Evolutionary conservation across 306 rosid genomes (phyloP), one percentile per base, ranked within the genome.

Genomic region (Prunus kanzakura): DNA sequence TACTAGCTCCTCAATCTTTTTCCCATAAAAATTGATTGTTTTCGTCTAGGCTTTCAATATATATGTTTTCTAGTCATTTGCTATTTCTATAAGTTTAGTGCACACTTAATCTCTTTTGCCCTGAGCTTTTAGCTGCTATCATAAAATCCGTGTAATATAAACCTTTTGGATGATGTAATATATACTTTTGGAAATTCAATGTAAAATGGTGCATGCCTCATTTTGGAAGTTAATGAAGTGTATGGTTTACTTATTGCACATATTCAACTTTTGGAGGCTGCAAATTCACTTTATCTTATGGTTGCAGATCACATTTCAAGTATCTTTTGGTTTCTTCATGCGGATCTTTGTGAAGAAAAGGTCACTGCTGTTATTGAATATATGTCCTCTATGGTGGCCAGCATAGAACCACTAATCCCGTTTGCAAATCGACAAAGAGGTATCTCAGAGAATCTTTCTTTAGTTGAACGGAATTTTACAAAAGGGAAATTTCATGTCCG

Each of bases 291-390:
- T 19, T 79, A 64, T 71, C 30, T 29, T 76, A 8, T 75, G 78
- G 63, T 78, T 86, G 67, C 86, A 94, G 98, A 85, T 80, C 87
- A 83, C 80, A 79, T 91, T 82, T 94, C 97, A 49, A 85, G 96
- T 81, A 76, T 86, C 61, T 91, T 89, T 87, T 95, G 98, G 87
- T 51, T 86, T 73, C 79, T 82, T 64, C 98, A 94, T 82, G 82
- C 90, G 23, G 97, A 94, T 79, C 97, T 94, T 85, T 96, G 89
- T 70, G 96, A 91, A 67, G 95, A 90, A 73, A 91, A 83, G 85
- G 83, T 86, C 69, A 79, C 79, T 54, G 81, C 93, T 50, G 76
- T 63, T 78, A 84, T 94, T 65, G 98, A 90, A 61, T 94, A 94
- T 81, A 78, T 90, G 85, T 94, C 98, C 80, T 87, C 98, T 20